These are phyloP conservation scores for Ceratobasidium sp. DNA, from an alignment of 1,284 basidiomycete genomes.

Conservation along the genomic window DNA sequence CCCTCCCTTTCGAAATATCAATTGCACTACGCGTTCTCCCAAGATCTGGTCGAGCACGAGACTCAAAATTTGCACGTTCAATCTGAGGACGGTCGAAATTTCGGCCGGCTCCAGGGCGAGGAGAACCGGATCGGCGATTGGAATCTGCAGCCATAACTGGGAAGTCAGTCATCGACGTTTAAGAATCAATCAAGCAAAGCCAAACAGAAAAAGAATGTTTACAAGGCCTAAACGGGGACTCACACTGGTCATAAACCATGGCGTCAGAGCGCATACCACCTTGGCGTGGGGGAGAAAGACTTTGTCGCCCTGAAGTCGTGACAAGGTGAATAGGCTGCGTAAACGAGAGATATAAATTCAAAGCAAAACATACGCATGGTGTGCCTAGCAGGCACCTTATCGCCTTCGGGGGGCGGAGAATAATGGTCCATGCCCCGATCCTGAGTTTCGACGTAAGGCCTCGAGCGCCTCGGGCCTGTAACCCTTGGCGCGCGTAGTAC, in stretches of 20 bases:
- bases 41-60: conserved; percentile 3
- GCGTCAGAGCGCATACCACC: conserved; percentile 40
- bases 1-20: conserved; percentile 3
- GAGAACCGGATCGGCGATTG: conserved; percentile 32
- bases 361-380: conserved; percentile 11
- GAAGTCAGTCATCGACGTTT: neutral
- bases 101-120: conserved; percentile 10
- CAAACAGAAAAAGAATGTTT: neutral
- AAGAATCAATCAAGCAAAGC: neutral
- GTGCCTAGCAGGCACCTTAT: conserved; percentile 3
- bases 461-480: conserved; percentile 15
- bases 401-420: conserved; percentile 39
- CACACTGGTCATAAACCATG: conserved; percentile 31
- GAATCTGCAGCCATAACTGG: conserved; percentile 6
- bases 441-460: conserved; percentile 7
- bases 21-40: conserved; percentile 5
- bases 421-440: conserved; percentile 33
- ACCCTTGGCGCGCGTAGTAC: conserved; percentile 16
- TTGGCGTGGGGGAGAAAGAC: conserved; percentile 34
- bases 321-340: neutral
- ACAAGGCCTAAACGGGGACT: neutral
- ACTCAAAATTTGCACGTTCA: conserved; percentile 15
- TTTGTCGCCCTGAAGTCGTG: conserved; percentile 24
- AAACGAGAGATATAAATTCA: neutral
- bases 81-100: conserved; percentile 20